Conservation (phyloP, 1,284 basidiomycete genomes). For the Austroboletus sp. region DNA sequence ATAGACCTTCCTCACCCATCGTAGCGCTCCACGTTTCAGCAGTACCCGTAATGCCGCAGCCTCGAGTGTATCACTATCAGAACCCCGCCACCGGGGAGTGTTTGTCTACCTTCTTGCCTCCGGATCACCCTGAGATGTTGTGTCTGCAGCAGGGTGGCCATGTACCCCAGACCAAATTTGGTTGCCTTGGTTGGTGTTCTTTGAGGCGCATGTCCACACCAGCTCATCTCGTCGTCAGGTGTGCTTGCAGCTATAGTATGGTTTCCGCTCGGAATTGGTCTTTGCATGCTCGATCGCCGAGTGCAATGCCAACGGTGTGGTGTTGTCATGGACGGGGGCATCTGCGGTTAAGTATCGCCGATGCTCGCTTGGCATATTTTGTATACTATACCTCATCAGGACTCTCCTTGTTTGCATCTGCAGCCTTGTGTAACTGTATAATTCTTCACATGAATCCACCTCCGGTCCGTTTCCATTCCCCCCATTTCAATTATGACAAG, state of each 20-base stretch:
- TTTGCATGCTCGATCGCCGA: slow-evolving; percentile 65
- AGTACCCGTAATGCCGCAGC: slow-evolving; percentile 28
- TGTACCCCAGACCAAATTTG: slow-evolving; percentile 53
- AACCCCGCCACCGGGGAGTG: slow-evolving; percentile 43
- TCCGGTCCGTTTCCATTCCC: not conserved
- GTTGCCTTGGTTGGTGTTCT: slow-evolving; percentile 55
- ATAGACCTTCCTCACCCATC: slow-evolving; percentile 11
- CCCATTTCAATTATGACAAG: not conserved
- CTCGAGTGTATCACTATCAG: slow-evolving; percentile 36
- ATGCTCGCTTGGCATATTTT: not conserved
- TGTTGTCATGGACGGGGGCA: slow-evolving; percentile 30
- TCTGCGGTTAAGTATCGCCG: slow-evolving; percentile 29
- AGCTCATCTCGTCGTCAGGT: slow-evolving; percentile 37
- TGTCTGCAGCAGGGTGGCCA: slow-evolving; percentile 70
- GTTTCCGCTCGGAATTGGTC: slow-evolving; percentile 72
- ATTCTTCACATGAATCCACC: slow-evolving; percentile 8
- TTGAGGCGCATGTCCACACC: not conserved
- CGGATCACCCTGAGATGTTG: slow-evolving; percentile 71
- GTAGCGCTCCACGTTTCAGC: slow-evolving; percentile 21
- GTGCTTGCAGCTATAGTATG: slow-evolving; percentile 70
- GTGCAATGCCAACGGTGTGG: slow-evolving; percentile 60
- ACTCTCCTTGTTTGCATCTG: slow-evolving; percentile 1
- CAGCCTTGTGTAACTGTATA: slow-evolving; percentile 17
- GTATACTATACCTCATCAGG: slow-evolving; percentile 1
- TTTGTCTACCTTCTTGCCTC: slow-evolving; percentile 54